These are phyloP conservation scores for Fusarium xyrophilum DNA, from an alignment of 2,329 filamentous ascomycete genomes.

Conservation along the genomic window DNA sequence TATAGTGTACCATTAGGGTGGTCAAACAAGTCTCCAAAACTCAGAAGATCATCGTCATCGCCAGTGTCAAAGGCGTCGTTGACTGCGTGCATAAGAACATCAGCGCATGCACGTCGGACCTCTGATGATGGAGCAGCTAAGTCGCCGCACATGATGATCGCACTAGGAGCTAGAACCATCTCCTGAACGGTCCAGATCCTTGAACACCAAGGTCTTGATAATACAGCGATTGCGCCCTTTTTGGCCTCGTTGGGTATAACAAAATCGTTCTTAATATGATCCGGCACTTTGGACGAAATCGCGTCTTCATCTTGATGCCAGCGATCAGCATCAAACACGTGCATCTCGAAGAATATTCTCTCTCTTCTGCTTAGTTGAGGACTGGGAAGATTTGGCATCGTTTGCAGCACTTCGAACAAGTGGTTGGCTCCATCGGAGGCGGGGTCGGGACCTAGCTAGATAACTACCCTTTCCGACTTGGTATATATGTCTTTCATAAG, in stretches of 20 bases:
- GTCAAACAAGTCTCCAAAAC: background rate
- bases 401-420: background rate
- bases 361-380: background rate
- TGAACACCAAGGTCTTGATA: background rate
- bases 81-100: background rate
- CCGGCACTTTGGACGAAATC: rapidly evolving
- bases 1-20: background rate
- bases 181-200: background rate
- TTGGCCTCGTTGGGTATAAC: background rate
- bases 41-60: background rate
- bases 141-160: background rate
- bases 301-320: background rate
- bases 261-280: rapidly evolving
- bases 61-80: background rate
- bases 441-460: background rate
- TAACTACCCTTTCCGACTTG: background rate
- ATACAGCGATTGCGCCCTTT: background rate
- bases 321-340: background rate
- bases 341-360: background rate
- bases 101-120: background rate
- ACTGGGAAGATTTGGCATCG: background rate
- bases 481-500: background rate
- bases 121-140: background rate
- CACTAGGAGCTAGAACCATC: background rate
- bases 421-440: background rate